Conservation (phyloP, 331 rosid genomes). For the Malus hybrid region DNA sequence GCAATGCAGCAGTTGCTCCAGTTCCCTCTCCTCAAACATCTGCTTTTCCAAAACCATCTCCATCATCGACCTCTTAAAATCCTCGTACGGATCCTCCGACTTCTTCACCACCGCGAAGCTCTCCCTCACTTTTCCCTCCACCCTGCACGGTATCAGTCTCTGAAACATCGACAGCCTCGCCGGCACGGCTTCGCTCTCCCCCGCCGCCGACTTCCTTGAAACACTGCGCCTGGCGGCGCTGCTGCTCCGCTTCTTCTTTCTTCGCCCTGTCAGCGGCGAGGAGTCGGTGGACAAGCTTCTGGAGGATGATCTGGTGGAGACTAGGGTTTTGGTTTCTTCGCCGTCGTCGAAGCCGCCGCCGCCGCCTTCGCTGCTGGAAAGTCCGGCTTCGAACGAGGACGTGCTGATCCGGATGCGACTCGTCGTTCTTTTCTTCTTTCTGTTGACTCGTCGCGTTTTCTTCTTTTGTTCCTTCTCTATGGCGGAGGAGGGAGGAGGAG, state of each 20-base stretch:
- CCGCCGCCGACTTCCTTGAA: not conserved
- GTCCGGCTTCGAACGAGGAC: slow-evolving; percentile 42
- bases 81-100: slow-evolving; percentile 60
- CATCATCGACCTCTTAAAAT: slow-evolving; percentile 64
- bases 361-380: slow-evolving; percentile 31
- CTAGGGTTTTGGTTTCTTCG: slow-evolving; percentile 43
- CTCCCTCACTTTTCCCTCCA: slow-evolving; percentile 58
- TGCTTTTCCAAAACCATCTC: slow-evolving; percentile 75
- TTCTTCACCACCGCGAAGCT: slow-evolving; percentile 68
- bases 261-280: slow-evolving; percentile 9
- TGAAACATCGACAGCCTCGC: slow-evolving; percentile 58
- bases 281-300: slow-evolving; percentile 32
- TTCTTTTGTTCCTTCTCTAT: slow-evolving; percentile 22
- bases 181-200: slow-evolving; percentile 11
- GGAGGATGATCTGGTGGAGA: slow-evolving; percentile 25
- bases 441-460: slow-evolving; percentile 17
- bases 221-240: slow-evolving; percentile 8
- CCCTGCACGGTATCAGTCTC: slow-evolving; percentile 44
- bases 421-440: slow-evolving; percentile 27
- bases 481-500: slow-evolving; percentile 11
- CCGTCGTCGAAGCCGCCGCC: slow-evolving; percentile 19
- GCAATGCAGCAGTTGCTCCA: slow-evolving; percentile 60
- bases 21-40: slow-evolving; percentile 39
- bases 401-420: slow-evolving; percentile 38
- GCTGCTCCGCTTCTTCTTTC: slow-evolving; percentile 5